Conservation (phyloP, 148 eudicot genomes). For the Spergularia bocconei region DNA sequence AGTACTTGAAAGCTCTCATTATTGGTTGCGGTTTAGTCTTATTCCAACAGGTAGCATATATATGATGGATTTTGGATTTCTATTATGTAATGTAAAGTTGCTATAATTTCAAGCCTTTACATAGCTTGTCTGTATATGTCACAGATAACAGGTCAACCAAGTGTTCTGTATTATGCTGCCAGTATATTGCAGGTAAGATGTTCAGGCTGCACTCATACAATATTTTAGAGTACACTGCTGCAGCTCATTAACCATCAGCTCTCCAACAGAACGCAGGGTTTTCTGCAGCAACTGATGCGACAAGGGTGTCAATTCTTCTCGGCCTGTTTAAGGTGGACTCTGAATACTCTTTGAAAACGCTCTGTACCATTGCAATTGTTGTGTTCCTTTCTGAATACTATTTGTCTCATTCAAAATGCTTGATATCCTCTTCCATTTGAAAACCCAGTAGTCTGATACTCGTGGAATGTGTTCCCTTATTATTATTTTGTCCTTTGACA, state of each 20-base stretch:
- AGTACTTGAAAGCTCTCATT: slow-evolving; percentile 77
- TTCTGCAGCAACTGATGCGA: slow-evolving; percentile 92
- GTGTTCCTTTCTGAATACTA: not conserved
- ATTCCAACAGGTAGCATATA: slow-evolving; percentile 75
- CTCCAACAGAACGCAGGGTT: slow-evolving; percentile 87
- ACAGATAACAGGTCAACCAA: slow-evolving; percentile 99
- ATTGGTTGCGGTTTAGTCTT: slow-evolving; percentile 90
- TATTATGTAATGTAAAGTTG: not conserved
- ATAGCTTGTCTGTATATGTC: slow-evolving; percentile 12
- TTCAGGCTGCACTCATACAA: not conserved
- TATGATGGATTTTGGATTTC: not conserved
- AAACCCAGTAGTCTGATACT: not conserved
- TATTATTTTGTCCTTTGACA: no score
- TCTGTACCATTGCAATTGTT: not conserved
- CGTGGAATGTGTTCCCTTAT: not conserved
- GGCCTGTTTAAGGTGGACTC: slow-evolving; percentile 72
- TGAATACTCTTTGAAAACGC: not conserved
- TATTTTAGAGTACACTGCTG: not conserved
- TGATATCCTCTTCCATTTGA: not conserved
- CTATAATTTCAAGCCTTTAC: not conserved
- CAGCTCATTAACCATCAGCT: slow-evolving; percentile 17
- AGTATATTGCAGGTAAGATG: slow-evolving; percentile 71
- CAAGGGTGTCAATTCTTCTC: slow-evolving; percentile 89
- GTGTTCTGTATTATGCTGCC: slow-evolving; percentile 93
- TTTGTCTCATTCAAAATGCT: no score